phyloP scores from a whole-genome alignment of 2,329 filamentous ascomycete species.

The Aspergillus aculeatus region DNA sequence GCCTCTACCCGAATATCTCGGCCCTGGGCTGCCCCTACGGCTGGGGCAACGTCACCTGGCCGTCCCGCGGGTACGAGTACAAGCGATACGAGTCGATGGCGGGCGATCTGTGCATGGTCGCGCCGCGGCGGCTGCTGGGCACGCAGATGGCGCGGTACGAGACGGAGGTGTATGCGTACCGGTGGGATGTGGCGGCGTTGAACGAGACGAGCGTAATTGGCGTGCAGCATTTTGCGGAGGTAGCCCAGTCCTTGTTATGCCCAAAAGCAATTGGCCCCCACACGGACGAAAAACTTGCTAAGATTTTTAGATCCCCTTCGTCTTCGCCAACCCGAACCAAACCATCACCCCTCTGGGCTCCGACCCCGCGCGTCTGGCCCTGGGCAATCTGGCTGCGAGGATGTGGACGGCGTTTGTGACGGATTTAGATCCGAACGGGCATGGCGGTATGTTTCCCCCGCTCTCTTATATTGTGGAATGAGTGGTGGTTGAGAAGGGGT shows the following conservation, averaged over 20 bases:
- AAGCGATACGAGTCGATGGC: constrained; percentile 34
- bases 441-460: constrained; percentile 22
- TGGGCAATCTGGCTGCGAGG: constrained; percentile 30
- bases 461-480: too few relatives aligned
- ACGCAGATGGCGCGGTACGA: constrained; percentile 23
- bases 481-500: background rate
- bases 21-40: constrained; percentile 48
- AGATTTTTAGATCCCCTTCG: constrained; percentile 28
- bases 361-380: constrained; percentile 25
- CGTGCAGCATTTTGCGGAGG: constrained; percentile 33
- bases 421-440: constrained; percentile 30
- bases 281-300: too few relatives aligned
- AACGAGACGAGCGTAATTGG: constrained; percentile 28
- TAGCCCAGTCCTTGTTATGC: constrained; percentile 1
- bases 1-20: constrained; percentile 54
- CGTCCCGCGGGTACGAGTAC: constrained; percentile 26
- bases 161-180: constrained; percentile 26
- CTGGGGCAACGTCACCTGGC: constrained; percentile 35
- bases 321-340: constrained; percentile 33
- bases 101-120: constrained; percentile 30
- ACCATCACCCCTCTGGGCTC: constrained; percentile 27
- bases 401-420: constrained; percentile 35
- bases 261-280: too few relatives aligned
- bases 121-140: constrained; percentile 30
- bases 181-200: constrained; percentile 31